These are phyloP conservation scores for Durio zibethinus DNA, from an alignment of 345 rosid genomes.

Conservation along the genomic window DNA sequence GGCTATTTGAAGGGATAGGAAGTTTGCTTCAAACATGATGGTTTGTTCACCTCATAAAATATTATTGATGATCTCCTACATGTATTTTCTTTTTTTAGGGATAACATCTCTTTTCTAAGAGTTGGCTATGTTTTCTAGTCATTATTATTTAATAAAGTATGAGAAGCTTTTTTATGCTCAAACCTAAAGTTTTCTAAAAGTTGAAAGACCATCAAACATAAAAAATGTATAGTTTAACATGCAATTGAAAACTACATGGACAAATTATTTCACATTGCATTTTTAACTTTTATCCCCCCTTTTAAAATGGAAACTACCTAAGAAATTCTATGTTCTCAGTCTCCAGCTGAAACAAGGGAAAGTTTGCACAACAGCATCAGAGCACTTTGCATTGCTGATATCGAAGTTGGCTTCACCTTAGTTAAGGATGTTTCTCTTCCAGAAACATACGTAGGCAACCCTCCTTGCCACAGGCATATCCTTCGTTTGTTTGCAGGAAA, in stretches of 20 bases:
- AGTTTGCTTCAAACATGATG: background rate
- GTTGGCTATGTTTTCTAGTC: background rate
- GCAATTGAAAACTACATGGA: background rate
- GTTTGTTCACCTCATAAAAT: conserved; percentile 44
- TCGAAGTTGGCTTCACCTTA: conserved; percentile 65
- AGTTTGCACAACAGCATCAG: conserved; percentile 56
- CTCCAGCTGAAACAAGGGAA: conserved; percentile 39
- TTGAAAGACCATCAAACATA: background rate
- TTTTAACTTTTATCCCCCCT: background rate
- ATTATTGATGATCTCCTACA: background rate
- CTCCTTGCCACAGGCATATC: conserved; percentile 43
- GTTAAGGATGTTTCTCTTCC: conserved; percentile 69
- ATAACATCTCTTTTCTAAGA: background rate
- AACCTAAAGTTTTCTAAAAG: background rate
- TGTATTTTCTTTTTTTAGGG: background rate
- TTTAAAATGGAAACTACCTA: background rate
- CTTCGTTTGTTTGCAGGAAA: conserved; percentile 69
- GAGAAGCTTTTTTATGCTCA: background rate
- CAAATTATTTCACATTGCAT: background rate
- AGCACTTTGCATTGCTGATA: conserved; percentile 76
- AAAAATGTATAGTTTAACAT: background rate
- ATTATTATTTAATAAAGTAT: background rate
- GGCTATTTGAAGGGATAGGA: background rate
- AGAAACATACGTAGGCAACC: conserved; percentile 53
- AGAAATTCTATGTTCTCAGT: conserved; percentile 29